Percentiles rank a stretch among this genome's conserved stretches.
phyloP scores from a whole-genome alignment of 129 eudicot species.

The Lactuca saligna region DNA sequence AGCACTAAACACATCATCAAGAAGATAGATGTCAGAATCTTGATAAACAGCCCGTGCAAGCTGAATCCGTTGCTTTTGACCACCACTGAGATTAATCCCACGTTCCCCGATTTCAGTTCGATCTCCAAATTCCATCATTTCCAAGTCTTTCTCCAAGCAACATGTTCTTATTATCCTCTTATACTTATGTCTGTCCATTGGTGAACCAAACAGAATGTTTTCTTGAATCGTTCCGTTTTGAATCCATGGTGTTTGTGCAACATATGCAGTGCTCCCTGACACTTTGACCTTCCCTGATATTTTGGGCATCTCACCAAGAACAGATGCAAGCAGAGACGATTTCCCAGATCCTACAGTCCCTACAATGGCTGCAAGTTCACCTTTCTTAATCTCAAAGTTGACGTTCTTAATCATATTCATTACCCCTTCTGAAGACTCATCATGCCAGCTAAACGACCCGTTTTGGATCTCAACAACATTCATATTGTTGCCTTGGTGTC shows the following conservation, averaged over 20 bases:
- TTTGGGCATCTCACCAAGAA: slow-evolving; percentile 62
- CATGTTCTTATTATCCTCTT: slow-evolving; percentile 46
- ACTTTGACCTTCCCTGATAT: slow-evolving; percentile 46
- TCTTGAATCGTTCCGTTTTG: slow-evolving; percentile 62
- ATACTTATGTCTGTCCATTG: slow-evolving; percentile 47
- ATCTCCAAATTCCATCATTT: slow-evolving; percentile 65
- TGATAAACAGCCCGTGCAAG: slow-evolving; percentile 88
- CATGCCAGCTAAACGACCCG: slow-evolving; percentile 89
- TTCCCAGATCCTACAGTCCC: slow-evolving; percentile 81
- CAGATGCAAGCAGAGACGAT: slow-evolving; percentile 54
- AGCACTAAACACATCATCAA: slow-evolving; percentile 82
- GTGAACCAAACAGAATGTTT: slow-evolving; percentile 62
- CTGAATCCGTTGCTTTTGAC: slow-evolving; percentile 88
- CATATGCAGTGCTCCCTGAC: slow-evolving; percentile 58
- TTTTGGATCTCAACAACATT: slow-evolving; percentile 55
- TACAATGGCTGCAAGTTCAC: slow-evolving; percentile 64
- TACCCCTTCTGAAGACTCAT: slow-evolving; percentile 50
- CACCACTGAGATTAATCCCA: slow-evolving; percentile 89
- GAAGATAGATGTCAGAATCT: slow-evolving; percentile 74
- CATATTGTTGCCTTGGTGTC: slow-evolving; percentile 39
- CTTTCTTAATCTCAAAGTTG: slow-evolving; percentile 52
- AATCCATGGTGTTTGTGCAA: slow-evolving; percentile 76
- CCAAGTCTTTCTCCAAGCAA: slow-evolving; percentile 58
- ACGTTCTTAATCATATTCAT: slow-evolving; percentile 40
- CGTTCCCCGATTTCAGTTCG: slow-evolving; percentile 88